These are phyloP conservation scores for Begonia masoniana DNA, from an alignment of 306 rosid genomes.

Conservation along the genomic window DNA sequence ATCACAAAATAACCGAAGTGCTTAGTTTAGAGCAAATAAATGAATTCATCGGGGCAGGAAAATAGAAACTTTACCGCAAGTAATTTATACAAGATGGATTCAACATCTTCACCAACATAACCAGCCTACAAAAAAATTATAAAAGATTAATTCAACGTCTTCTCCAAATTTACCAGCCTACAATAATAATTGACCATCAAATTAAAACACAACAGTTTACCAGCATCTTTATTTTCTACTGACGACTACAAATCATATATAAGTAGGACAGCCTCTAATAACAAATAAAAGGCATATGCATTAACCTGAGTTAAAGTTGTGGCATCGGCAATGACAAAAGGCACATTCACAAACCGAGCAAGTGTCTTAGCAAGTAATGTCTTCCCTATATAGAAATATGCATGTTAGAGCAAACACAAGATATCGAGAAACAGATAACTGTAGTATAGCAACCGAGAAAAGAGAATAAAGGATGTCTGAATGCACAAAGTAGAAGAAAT, in stretches of 20 bases:
- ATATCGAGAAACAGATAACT: background rate
- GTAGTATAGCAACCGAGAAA: too few species aligned
- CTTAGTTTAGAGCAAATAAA: background rate
- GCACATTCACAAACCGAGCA: slow-evolving; percentile 96
- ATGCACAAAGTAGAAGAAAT: background rate
- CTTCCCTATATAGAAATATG: slow-evolving; percentile 57
- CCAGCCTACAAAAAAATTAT: slow-evolving; percentile 65
- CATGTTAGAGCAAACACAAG: slow-evolving; percentile 19
- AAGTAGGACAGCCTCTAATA: too few species aligned
- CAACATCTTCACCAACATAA: slow-evolving; percentile 97
- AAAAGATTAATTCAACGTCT: slow-evolving; percentile 46
- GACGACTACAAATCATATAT: too few species aligned
- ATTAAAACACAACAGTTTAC: too few species aligned
- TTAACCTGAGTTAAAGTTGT: slow-evolving; percentile 92
- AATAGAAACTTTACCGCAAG: slow-evolving; percentile 50
- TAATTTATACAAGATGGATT: slow-evolving; percentile 78
- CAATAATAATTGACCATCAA: slow-evolving; percentile 12
- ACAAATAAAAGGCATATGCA: slow-evolving; percentile 3
- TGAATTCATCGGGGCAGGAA: background rate
- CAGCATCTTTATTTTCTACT: too few species aligned
- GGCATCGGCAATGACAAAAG: slow-evolving; percentile 93
- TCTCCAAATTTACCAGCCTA: slow-evolving; percentile 98
- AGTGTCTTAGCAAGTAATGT: slow-evolving; percentile 89
- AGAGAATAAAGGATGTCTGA: background rate
- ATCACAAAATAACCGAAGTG: background rate